These are phyloP conservation scores for Botrytis medusae DNA, from an alignment of 2,329 filamentous ascomycete species.

Conservation along the genomic window DNA sequence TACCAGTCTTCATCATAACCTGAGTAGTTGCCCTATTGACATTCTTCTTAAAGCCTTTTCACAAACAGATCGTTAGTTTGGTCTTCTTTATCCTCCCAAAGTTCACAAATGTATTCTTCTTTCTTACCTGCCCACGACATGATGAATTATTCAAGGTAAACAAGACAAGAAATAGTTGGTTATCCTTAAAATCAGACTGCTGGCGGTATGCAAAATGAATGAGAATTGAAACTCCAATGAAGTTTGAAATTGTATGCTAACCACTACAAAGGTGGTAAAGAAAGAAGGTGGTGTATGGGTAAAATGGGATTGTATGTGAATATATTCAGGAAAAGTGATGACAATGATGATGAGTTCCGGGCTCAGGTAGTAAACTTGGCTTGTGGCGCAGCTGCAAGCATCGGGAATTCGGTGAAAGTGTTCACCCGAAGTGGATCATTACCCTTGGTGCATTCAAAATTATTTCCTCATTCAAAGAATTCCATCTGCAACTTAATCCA, in stretches of 20 bases:
- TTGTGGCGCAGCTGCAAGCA: conserved; percentile 23
- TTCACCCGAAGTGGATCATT: neutral
- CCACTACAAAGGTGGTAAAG: neutral
- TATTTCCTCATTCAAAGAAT: conserved; percentile 17
- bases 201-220: neutral
- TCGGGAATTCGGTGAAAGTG: conserved; percentile 10
- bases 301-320: conserved; percentile 8
- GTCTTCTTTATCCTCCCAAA: conserved; percentile 24
- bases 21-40: conserved; percentile 98
- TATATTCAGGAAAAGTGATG: conserved; percentile 14
- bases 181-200: conserved; percentile 2
- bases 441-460: conserved; percentile 13
- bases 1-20: conserved; percentile 99
- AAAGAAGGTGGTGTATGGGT: conserved; percentile 4
- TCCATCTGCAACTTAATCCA: neutral
- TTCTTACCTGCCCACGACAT: conserved; percentile 51
- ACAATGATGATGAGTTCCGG: conserved; percentile 21
- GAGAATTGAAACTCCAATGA: neutral
- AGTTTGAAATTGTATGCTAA: neutral
- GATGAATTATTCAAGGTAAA: conserved; percentile 31
- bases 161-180: neutral
- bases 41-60: conserved; percentile 83
- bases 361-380: conserved; percentile 10
- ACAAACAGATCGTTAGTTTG: neutral
- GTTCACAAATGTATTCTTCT: conserved; percentile 30